These are phyloP conservation scores for Saccharomyces pastorianus DNA, from an alignment of 1,139 yeast genomes.

Conservation along the genomic window DNA sequence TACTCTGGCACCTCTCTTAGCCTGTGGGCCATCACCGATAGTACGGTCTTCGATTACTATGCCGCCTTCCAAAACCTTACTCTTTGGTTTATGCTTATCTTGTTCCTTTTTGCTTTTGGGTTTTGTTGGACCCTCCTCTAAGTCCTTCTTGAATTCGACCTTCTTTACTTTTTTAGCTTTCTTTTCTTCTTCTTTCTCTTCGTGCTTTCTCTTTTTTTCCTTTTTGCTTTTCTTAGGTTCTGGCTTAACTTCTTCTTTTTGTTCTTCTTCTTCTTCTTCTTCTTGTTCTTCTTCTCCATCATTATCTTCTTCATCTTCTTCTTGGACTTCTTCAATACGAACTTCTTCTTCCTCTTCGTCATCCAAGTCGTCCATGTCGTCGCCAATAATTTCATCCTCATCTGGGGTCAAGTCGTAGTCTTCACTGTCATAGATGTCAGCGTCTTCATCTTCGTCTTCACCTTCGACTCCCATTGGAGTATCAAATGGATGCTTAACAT, in stretches of 20 bases:
- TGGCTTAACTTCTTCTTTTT: conserved; percentile 38
- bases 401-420: conserved; percentile 88
- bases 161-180: conserved; percentile 47
- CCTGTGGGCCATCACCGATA: conserved; percentile 77
- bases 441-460: conserved; percentile 38
- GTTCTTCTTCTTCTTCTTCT: conserved; percentile 22
- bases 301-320: conserved; percentile 29
- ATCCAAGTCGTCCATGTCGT: conserved; percentile 56
- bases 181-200: conserved; percentile 27
- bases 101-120: conserved; percentile 33
- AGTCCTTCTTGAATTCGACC: conserved; percentile 81
- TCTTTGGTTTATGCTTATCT: conserved; percentile 33
- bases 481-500: conserved; percentile 81
- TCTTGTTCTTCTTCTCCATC: conserved; percentile 21
- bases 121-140: conserved; percentile 89
- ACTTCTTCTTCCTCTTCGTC: conserved; percentile 49
- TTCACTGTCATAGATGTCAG: conserved; percentile 52
- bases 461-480: conserved; percentile 47
- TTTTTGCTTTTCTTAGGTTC: conserved; percentile 34
- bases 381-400: conserved; percentile 65
- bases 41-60: conserved; percentile 89
- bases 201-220: conserved; percentile 27
- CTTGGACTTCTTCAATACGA: conserved; percentile 38
- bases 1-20: conserved; percentile 83
- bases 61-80: conserved; percentile 85